Conservation (phyloP, 2,329 filamentous ascomycete genomes). For the Aspergillus latus region DNA sequence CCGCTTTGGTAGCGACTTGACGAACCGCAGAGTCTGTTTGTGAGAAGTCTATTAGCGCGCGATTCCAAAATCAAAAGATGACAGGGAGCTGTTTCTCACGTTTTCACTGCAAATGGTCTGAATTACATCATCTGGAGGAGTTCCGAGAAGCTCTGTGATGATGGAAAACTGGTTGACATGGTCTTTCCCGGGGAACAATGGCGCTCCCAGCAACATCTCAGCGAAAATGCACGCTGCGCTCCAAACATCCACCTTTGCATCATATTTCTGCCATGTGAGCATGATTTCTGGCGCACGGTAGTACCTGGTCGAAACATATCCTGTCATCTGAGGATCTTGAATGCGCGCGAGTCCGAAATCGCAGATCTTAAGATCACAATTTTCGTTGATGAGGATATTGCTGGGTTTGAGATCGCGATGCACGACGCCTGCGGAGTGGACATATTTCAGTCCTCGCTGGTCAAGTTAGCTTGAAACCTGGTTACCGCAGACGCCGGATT, state of each 20-base stretch:
- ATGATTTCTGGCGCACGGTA: slow-evolving; percentile 99
- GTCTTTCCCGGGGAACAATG: slow-evolving; percentile 96
- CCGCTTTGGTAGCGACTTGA: slow-evolving; percentile 93
- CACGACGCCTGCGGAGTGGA: slow-evolving; percentile 96
- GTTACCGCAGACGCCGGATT: not conserved
- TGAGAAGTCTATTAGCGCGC: slow-evolving; percentile 25
- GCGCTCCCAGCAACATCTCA: slow-evolving; percentile 98
- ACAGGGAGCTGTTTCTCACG: slow-evolving; percentile 53
- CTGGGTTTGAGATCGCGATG: slow-evolving; percentile 97
- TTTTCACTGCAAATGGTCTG: slow-evolving; percentile 98
- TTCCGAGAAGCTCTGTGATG: slow-evolving; percentile 95
- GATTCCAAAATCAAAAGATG: not conserved
- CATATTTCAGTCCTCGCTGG: slow-evolving; percentile 95
- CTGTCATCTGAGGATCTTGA: slow-evolving; percentile 99
- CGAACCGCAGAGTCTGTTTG: slow-evolving; percentile 82
- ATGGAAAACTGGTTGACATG: slow-evolving; percentile 99
- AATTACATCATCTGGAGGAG: slow-evolving; percentile 96
- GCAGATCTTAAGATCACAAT: slow-evolving; percentile 99
- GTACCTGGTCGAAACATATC: slow-evolving; percentile 97
- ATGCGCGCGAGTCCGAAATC: slow-evolving; percentile 97
- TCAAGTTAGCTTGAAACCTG: slow-evolving; percentile 20
- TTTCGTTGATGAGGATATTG: slow-evolving; percentile 99
- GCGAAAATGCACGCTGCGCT: slow-evolving; percentile 98
- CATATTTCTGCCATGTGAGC: slow-evolving; percentile 99
- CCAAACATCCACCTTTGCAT: slow-evolving; percentile 99